Percentiles rank a stretch among this genome's conserved stretches.
Evolutionary conservation across 768 basidiomycete species (phyloP).

Genomic region (Mycena latifolia): DNA sequence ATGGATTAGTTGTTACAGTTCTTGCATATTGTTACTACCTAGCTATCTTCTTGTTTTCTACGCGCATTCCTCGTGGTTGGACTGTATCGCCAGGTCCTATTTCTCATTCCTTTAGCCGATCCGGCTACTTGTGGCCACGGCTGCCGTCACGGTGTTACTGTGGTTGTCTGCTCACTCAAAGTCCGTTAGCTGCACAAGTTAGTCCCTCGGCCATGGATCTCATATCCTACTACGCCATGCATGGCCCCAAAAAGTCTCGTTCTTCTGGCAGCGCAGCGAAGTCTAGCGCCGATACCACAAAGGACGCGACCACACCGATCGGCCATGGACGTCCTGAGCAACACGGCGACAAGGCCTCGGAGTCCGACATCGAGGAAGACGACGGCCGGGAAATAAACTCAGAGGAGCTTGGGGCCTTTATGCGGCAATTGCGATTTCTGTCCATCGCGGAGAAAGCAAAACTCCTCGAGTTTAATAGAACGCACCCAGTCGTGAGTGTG

Average conservation of each 20-base stretch:
- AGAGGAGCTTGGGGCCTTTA: slow-evolving; percentile 1
- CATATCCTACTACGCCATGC: slow-evolving; percentile 22
- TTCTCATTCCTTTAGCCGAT: no score
- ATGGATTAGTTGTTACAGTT: slow-evolving; percentile 1
- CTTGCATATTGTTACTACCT: not conserved
- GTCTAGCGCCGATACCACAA: no score
- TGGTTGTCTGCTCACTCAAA: no score
- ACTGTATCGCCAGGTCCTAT: no score
- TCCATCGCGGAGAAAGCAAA: not conserved
- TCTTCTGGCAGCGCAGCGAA: not conserved
- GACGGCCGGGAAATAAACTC: slow-evolving; percentile 5
- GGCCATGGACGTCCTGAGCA: not conserved
- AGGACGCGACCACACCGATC: not conserved
- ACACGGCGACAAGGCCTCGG: not conserved
- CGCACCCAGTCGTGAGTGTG: slow-evolving; percentile 14
- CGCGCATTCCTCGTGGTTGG: no score
- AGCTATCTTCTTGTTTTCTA: not conserved
- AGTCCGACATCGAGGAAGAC: slow-evolving; percentile 28
- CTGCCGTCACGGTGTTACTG: no score
- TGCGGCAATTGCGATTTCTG: not conserved
- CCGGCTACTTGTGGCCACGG: no score
- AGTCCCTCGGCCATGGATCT: slow-evolving; percentile 23
- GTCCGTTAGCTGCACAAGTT: no score
- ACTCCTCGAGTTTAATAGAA: slow-evolving; percentile 6
- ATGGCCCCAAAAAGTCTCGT: not conserved